Evolutionary conservation across 2,329 filamentous ascomycete genomes (phyloP).

Genomic region (Dendrostoma leiphaemia): DNA sequence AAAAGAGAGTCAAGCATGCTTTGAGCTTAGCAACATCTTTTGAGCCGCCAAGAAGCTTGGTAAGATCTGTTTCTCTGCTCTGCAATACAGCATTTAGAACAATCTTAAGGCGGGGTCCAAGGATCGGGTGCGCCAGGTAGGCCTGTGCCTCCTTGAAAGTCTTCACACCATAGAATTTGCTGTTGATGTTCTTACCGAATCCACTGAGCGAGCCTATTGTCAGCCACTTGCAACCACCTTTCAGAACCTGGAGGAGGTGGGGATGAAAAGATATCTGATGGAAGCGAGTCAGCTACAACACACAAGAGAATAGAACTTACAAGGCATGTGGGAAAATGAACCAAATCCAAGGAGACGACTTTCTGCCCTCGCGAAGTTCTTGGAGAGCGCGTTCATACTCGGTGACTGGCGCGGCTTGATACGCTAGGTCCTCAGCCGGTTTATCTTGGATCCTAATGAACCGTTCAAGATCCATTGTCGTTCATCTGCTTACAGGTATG

Average conservation of each 20-base stretch:
- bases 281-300: neutral
- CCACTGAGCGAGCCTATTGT: neutral
- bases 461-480: constrained; percentile 1
- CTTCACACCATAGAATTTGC: constrained; percentile 5
- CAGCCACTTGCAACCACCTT: neutral
- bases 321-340: constrained; percentile 13
- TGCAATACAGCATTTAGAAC: constrained; percentile 1
- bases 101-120: neutral
- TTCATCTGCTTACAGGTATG: too few relatives aligned
- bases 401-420: neutral
- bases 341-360: neutral
- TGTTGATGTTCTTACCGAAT: constrained; percentile 2
- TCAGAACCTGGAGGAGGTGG: too few relatives aligned
- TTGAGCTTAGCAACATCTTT: neutral
- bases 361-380: constrained; percentile 3
- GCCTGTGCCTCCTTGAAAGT: constrained; percentile 5
- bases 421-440: too few relatives aligned
- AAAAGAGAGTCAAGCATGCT: constrained; percentile 9
- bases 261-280: neutral
- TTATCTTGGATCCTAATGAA: constrained; percentile 1
- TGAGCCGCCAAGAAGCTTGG: constrained; percentile 4
- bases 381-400: constrained; percentile 3
- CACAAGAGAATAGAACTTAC: neutral
- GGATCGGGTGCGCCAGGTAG: constrained; percentile 1
- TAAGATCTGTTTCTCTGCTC: neutral